phyloP scores from a whole-genome alignment of 768 basidiomycete genomes.

The Cantharellus cinnabarinus region DNA sequence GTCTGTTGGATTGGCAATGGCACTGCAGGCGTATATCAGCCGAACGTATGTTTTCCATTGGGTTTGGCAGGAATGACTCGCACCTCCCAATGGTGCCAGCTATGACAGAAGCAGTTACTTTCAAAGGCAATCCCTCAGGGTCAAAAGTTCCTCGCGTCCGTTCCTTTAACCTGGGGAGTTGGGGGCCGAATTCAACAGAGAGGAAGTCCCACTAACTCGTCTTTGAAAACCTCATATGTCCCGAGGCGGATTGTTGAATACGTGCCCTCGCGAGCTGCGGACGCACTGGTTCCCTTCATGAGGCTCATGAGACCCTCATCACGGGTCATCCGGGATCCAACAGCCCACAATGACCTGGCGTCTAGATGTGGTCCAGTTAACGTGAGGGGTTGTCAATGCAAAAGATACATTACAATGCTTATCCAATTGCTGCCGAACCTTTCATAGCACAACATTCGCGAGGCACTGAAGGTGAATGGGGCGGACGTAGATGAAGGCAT shows the following conservation, averaged over 20 bases:
- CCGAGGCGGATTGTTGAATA: conserved; percentile 20
- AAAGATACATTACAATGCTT: not conserved
- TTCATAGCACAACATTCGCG: not conserved
- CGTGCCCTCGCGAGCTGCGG: conserved; percentile 19
- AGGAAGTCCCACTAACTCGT: conserved; percentile 12
- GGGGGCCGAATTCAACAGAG: not conserved
- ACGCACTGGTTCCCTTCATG: conserved; percentile 17
- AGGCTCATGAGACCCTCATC: conserved; percentile 17
- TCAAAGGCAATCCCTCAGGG: conserved; percentile 17
- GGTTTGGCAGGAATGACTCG: conserved; percentile 2
- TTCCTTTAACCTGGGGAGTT: not conserved
- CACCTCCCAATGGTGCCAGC: conserved; percentile 18
- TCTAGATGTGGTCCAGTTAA: not conserved
- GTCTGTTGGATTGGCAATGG: conserved; percentile 20
- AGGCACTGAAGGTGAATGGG: conserved; percentile 4
- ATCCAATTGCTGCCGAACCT: not conserved
- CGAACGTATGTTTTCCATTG: not conserved
- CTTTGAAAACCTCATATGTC: conserved; percentile 22
- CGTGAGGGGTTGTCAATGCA: too few relatives aligned
- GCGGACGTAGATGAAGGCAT: conserved; percentile 9
- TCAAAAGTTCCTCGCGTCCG: conserved; percentile 12
- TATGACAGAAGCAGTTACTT: conserved; percentile 17
- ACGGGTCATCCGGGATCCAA: conserved; percentile 18
- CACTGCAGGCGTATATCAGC: conserved; percentile 9
- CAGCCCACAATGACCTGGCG: conserved; percentile 17